A percentile compares a stretch with the other conserved stretches of the same genome.
Evolutionary conservation across 305 asterid species (phyloP).

Genomic region (Euphrasia arctica): DNA sequence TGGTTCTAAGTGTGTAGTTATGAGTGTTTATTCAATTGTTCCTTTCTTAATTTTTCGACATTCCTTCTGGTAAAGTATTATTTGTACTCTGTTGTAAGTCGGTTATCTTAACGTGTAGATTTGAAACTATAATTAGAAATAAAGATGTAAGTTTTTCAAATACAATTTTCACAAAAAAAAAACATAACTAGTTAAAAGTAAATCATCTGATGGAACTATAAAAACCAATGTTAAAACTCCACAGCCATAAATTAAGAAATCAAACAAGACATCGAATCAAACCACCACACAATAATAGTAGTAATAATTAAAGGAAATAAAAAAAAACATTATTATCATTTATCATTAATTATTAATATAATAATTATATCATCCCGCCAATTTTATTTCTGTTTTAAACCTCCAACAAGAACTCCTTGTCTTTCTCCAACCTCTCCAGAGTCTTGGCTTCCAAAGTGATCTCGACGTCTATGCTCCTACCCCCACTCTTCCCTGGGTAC

Average conservation of each 20-base stretch:
- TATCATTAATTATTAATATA: too few relatives aligned
- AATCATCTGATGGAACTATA: neutral
- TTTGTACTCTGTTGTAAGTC: constrained; percentile 8
- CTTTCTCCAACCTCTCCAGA: constrained; percentile 83
- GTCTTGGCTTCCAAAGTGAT: constrained; percentile 67
- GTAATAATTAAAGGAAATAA: too few relatives aligned
- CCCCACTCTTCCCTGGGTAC: constrained; percentile 84
- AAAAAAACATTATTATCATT: neutral
- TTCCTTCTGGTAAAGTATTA: constrained; percentile 17
- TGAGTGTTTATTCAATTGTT: constrained; percentile 13
- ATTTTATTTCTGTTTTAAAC: constrained; percentile 14
- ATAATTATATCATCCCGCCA: neutral
- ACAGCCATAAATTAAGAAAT: too few relatives aligned
- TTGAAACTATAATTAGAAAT: too few relatives aligned
- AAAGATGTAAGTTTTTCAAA: too few relatives aligned
- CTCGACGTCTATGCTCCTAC: constrained; percentile 94
- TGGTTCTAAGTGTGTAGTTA: constrained; percentile 16
- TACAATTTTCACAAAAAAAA: too few relatives aligned
- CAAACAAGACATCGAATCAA: neutral
- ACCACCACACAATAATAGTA: neutral
- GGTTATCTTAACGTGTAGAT: too few relatives aligned
- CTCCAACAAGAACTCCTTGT: constrained; percentile 66
- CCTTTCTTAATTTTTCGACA: constrained; percentile 19
- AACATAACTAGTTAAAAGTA: too few relatives aligned
- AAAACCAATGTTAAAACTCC: neutral